phyloP scores from a whole-genome alignment of 2,329 filamentous ascomycete genomes.

The Scedosporium dehoogii region DNA sequence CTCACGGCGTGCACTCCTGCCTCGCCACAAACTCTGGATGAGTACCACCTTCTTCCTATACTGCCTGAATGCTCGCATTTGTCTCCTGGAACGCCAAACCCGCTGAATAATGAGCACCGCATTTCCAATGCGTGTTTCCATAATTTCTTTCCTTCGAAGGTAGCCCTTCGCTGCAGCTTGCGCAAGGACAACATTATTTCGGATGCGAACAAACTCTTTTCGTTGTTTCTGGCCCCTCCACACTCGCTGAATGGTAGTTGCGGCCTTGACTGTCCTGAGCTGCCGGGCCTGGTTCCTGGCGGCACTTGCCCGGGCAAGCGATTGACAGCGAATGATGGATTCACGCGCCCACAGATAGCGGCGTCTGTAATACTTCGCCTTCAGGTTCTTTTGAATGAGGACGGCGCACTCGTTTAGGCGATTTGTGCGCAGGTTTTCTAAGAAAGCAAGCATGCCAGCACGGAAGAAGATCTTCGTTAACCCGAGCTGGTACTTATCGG shows the following conservation, averaged over 20 bases:
- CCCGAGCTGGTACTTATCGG: slow-evolving; percentile 95
- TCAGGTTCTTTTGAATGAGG: slow-evolving; percentile 97
- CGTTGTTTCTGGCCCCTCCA: slow-evolving; percentile 91
- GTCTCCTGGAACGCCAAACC: slow-evolving; percentile 72
- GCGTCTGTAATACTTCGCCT: slow-evolving; percentile 87
- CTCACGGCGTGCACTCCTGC: slow-evolving; percentile 64
- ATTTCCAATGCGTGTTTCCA: slow-evolving; percentile 89
- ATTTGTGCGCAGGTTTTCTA: slow-evolving; percentile 86
- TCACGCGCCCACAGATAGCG: slow-evolving; percentile 81
- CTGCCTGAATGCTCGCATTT: slow-evolving; percentile 72
- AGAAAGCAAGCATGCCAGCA: slow-evolving; percentile 94
- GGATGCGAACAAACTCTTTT: slow-evolving; percentile 67
- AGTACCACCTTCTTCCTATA: slow-evolving; percentile 85
- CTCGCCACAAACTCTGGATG: slow-evolving; percentile 88
- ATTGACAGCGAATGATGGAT: slow-evolving; percentile 71
- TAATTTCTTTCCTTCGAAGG: slow-evolving; percentile 79
- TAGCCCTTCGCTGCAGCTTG: slow-evolving; percentile 89
- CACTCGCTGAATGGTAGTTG: slow-evolving; percentile 87
- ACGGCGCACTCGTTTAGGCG: slow-evolving; percentile 89
- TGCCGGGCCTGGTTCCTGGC: slow-evolving; percentile 72
- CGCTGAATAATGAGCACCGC: slow-evolving; percentile 86
- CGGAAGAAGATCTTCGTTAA: slow-evolving; percentile 99
- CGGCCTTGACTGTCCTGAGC: slow-evolving; percentile 72
- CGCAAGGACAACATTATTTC: slow-evolving; percentile 76
- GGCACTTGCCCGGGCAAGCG: slow-evolving; percentile 65